phyloP scores from a whole-genome alignment of 2,329 filamentous ascomycete species.

The Zasmidium citrigriseum region DNA sequence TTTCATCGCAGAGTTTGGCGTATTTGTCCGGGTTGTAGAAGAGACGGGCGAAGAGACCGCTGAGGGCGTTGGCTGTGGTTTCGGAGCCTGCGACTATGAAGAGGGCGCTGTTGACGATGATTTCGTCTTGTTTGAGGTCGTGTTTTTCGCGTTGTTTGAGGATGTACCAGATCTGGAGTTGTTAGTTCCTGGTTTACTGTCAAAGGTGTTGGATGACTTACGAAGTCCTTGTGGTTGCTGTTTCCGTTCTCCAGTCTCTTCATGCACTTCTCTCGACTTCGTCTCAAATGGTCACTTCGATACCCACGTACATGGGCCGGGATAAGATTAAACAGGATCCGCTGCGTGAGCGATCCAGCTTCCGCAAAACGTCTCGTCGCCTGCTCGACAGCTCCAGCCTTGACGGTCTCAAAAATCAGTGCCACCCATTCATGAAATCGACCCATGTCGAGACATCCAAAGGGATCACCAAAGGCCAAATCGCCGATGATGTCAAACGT shows the following conservation, averaged over 20 bases:
- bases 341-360: constrained; percentile 16
- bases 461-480: constrained; percentile 25
- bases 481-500: constrained; percentile 31
- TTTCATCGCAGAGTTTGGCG: constrained; percentile 56
- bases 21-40: constrained; percentile 63
- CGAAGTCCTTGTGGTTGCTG: constrained; percentile 7
- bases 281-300: constrained; percentile 14
- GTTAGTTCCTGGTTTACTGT: no score
- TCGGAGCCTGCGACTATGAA: constrained; percentile 69
- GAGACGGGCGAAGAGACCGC: constrained; percentile 70
- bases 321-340: constrained; percentile 14
- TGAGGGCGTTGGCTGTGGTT: constrained; percentile 73
- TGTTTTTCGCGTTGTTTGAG: constrained; percentile 21
- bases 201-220: no score
- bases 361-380: constrained; percentile 13
- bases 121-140: constrained; percentile 30
- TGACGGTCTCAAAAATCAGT: constrained; percentile 29
- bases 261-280: constrained; percentile 16
- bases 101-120: constrained; percentile 32
- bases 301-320: constrained; percentile 13
- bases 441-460: constrained; percentile 30
- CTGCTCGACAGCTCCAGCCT: constrained; percentile 22
- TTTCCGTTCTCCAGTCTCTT: constrained; percentile 14
- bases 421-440: constrained; percentile 39
- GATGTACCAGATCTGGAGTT: constrained; percentile 17